phyloP scores from a whole-genome alignment of 352 stramenopile species.

The Detonula confervacea region DNA sequence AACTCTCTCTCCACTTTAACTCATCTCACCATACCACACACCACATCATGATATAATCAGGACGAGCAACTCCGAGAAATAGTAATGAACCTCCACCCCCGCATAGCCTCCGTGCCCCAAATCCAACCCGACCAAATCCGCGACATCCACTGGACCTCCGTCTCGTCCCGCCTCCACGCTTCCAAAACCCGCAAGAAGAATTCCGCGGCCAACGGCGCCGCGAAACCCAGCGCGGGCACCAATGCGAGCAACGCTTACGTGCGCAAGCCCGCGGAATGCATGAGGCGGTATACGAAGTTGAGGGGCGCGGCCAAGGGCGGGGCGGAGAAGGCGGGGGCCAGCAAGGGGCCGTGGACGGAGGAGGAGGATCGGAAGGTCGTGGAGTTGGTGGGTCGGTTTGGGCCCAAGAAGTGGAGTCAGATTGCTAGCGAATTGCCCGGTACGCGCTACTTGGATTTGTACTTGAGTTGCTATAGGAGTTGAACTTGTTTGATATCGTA shows the following conservation, averaged over 20 bases:
- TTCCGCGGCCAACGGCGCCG: no score
- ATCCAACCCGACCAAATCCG: slow-evolving; percentile 29
- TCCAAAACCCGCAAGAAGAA: slow-evolving; percentile 44
- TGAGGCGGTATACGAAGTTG: slow-evolving; percentile 52
- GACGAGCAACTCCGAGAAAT: slow-evolving; percentile 48
- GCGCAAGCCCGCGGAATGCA: slow-evolving; percentile 49
- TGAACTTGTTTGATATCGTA: not conserved
- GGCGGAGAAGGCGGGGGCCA: slow-evolving; percentile 30
- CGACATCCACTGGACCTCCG: slow-evolving; percentile 43
- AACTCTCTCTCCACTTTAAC: no score
- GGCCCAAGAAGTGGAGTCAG: slow-evolving; percentile 70
- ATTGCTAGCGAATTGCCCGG: slow-evolving; percentile 65
- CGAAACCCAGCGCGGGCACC: no score
- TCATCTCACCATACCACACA: not conserved
- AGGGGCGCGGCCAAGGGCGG: slow-evolving; percentile 27
- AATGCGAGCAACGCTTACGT: slow-evolving; percentile 36
- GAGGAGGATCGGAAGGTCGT: slow-evolving; percentile 77
- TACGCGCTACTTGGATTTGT: no score
- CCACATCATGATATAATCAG: slow-evolving; percentile 16
- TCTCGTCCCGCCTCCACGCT: slow-evolving; percentile 22
- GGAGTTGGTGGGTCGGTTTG: slow-evolving; percentile 63
- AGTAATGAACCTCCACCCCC: slow-evolving; percentile 21
- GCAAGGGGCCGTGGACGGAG: slow-evolving; percentile 74
- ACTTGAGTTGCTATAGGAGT: no score
- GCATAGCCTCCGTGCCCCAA: not conserved